phyloP scores from a whole-genome alignment of 2,329 filamentous ascomycete genomes.

The Curvularia verruculosa region DNA sequence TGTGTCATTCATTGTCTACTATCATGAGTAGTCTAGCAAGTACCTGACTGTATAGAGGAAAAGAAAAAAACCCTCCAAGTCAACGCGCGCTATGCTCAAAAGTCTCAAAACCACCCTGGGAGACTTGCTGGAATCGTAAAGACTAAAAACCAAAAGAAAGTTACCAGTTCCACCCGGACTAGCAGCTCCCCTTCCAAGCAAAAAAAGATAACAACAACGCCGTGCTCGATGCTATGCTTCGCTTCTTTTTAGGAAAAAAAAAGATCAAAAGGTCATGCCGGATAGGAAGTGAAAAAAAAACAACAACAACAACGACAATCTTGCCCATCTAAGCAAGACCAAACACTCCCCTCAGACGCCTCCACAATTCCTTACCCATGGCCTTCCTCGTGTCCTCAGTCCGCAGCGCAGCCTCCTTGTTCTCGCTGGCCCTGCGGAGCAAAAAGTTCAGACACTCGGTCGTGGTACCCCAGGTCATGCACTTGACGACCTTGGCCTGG shows the following conservation, averaged over 20 bases:
- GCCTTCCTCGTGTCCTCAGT: slow-evolving; percentile 60
- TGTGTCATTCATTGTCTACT: not conserved
- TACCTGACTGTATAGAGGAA: too few relatives aligned
- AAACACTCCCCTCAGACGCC: slow-evolving; percentile 41
- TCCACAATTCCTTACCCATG: slow-evolving; percentile 58
- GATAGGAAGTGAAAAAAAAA: not conserved
- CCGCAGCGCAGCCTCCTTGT: slow-evolving; percentile 64
- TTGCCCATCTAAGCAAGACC: slow-evolving; percentile 27
- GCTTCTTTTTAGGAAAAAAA: not conserved
- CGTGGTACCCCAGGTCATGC: slow-evolving; percentile 62
- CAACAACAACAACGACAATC: not conserved
- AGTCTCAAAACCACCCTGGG: not conserved
- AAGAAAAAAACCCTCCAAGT: too few relatives aligned
- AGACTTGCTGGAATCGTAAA: not conserved
- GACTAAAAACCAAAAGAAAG: not conserved
- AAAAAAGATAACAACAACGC: too few relatives aligned
- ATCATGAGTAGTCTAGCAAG: too few relatives aligned
- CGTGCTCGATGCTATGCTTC: slow-evolving; percentile 3
- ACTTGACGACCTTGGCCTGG: slow-evolving; percentile 59
- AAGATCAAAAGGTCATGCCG: not conserved
- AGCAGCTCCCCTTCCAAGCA: not conserved
- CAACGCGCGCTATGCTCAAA: not conserved
- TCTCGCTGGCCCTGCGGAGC: slow-evolving; percentile 63
- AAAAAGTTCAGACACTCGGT: slow-evolving; percentile 82
- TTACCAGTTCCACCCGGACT: not conserved